A percentile compares a stretch with the other conserved stretches of the same genome.
Evolutionary conservation across 305 asterid genomes (phyloP).

Genomic region (Fraxinus ornus): DNA sequence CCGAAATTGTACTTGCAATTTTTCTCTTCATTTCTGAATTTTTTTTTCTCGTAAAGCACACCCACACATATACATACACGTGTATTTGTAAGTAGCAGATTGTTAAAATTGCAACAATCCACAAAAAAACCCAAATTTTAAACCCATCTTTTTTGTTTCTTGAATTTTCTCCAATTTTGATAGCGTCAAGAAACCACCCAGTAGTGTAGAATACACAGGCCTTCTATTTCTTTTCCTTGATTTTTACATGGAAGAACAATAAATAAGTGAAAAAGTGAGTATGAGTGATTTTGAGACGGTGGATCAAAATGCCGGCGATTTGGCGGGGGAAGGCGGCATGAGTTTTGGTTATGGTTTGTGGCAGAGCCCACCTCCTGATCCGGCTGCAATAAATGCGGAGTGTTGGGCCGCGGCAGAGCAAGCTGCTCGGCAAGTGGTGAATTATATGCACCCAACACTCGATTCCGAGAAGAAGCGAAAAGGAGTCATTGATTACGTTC

Average conservation of each 20-base stretch:
- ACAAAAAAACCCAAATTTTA: background rate
- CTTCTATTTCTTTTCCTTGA: background rate
- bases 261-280: background rate
- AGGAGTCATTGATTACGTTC: conserved; percentile 72
- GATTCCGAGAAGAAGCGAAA: conserved; percentile 80
- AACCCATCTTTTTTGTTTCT: background rate
- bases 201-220: background rate
- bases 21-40: background rate
- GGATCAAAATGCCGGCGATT: conserved; percentile 23
- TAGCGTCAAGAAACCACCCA: background rate
- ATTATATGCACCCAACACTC: conserved; percentile 74
- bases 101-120: background rate
- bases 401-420: conserved; percentile 59
- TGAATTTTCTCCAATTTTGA: background rate
- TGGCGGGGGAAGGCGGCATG: conserved; percentile 29
- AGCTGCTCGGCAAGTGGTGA: conserved; percentile 54
- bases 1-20: background rate
- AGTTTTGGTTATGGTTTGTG: conserved; percentile 2
- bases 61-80: background rate
- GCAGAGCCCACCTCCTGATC: conserved; percentile 48
- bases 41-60: background rate
- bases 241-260: background rate
- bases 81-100: background rate
- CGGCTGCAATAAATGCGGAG: conserved; percentile 42
- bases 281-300: conserved; percentile 33